phyloP scores from a whole-genome alignment of 805 yeast genomes.

The Nakazawaea ishiwadae region DNA sequence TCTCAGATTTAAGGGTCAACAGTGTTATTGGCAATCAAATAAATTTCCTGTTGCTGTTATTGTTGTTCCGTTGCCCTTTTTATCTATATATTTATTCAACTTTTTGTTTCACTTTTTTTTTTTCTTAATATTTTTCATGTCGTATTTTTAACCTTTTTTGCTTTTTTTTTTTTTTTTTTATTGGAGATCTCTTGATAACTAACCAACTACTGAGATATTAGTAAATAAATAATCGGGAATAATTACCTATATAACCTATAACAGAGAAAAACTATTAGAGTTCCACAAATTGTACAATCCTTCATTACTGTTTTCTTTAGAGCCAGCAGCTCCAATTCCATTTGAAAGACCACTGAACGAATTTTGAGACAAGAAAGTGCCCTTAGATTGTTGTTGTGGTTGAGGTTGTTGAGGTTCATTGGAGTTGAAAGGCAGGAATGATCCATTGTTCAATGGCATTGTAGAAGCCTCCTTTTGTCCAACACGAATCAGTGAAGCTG shows the following conservation, averaged over 20 bases:
- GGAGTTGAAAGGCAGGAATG: constrained; percentile 5
- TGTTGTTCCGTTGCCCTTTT: too few relatives aligned
- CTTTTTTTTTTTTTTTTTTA: too few relatives aligned
- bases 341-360: not conserved
- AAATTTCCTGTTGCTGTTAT: too few relatives aligned
- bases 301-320: not conserved
- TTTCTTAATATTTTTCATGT: too few relatives aligned
- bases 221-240: not conserved
- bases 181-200: too few relatives aligned
- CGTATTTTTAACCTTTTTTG: too few relatives aligned
- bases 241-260: not conserved
- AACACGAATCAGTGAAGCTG: constrained; percentile 10
- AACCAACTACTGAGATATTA: too few relatives aligned
- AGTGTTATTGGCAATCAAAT: too few relatives aligned
- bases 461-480: not conserved
- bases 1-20: too few relatives aligned
- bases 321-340: not conserved
- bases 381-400: not conserved
- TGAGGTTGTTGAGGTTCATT: not conserved
- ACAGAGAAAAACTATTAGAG: constrained; percentile 1
- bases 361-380: not conserved
- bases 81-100: too few relatives aligned
- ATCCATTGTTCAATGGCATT: not conserved
- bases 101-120: too few relatives aligned
- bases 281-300: constrained; percentile 6